Evolutionary conservation across 257 asterid genomes (phyloP).

Genomic region (Linderniella brevidens): DNA sequence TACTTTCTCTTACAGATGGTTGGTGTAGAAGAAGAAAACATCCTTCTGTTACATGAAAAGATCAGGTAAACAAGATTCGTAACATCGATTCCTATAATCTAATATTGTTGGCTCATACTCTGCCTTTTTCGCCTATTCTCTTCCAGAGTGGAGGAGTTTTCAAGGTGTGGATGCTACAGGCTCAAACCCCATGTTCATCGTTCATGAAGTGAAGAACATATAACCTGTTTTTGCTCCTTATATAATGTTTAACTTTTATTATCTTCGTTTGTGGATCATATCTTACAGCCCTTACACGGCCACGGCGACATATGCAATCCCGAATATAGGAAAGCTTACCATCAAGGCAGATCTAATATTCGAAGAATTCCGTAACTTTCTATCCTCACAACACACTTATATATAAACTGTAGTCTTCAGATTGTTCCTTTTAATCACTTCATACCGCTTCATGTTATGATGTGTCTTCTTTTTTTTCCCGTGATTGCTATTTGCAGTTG

Average conservation of each 20-base stretch:
- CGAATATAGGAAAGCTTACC: conserved; percentile 60
- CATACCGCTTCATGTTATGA: neutral
- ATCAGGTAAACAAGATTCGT: conserved; percentile 40
- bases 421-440: too few relatives aligned
- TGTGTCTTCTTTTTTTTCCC: conserved; percentile 2
- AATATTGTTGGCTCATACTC: conserved; percentile 11
- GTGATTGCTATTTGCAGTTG: conserved; percentile 43
- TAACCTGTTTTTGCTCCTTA: neutral
- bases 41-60: conserved; percentile 63
- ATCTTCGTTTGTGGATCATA: neutral
- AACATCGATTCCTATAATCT: conserved; percentile 9
- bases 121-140: conserved; percentile 13
- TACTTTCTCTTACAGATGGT: conserved; percentile 33
- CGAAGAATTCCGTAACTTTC: conserved; percentile 57
- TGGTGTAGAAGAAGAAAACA: conserved; percentile 57
- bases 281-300: conserved; percentile 71
- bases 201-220: conserved; percentile 6
- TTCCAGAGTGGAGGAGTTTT: conserved; percentile 78
- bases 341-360: conserved; percentile 70
- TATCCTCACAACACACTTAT: conserved; percentile 3
- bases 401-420: neutral
- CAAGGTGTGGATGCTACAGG: conserved; percentile 38
- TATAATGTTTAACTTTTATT: neutral
- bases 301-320: conserved; percentile 36
- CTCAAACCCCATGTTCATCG: conserved; percentile 9